A percentile compares a stretch with the other conserved stretches of the same genome.
These are phyloP conservation scores for Tolypocladium paradoxum DNA, from an alignment of 2,329 filamentous ascomycete species.

Conservation along the genomic window DNA sequence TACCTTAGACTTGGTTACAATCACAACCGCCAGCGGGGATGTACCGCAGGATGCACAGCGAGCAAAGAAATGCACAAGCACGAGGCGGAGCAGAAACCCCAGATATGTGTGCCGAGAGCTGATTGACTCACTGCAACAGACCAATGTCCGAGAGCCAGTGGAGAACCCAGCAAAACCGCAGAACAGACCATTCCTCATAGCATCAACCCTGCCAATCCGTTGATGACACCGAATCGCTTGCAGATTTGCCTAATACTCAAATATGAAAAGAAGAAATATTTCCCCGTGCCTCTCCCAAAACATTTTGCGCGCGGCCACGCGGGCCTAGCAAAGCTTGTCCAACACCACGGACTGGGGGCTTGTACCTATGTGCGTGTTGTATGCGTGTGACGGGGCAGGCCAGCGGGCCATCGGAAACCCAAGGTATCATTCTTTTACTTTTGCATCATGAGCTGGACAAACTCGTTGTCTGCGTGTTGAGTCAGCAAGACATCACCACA, in stretches of 20 bases:
- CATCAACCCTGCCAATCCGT: constrained; percentile 14
- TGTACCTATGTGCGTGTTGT: neutral
- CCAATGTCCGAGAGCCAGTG: constrained; percentile 9
- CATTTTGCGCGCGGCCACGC: constrained; percentile 1
- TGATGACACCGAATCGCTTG: constrained; percentile 18
- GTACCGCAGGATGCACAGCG: neutral
- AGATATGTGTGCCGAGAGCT: neutral
- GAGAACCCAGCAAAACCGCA: constrained; percentile 14
- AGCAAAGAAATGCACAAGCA: neutral
- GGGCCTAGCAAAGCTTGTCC: neutral
- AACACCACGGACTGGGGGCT: neutral
- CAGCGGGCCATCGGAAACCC: neutral
- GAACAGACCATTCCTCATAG: constrained; percentile 14
- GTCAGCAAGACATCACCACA: constrained; percentile 7
- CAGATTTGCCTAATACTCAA: constrained; percentile 14
- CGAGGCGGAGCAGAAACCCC: neutral
- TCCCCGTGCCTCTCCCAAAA: neutral
- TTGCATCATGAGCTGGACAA: constrained; percentile 93
- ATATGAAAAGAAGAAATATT: constrained; percentile 15
- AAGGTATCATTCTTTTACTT: constrained; percentile 45
- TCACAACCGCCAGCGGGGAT: neutral
- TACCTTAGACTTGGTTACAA: neutral
- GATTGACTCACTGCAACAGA: constrained; percentile 3
- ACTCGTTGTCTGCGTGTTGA: constrained; percentile 62
- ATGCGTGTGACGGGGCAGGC: neutral